phyloP scores from a whole-genome alignment of 306 rosid species.

The Gastrolobium bilobum region DNA sequence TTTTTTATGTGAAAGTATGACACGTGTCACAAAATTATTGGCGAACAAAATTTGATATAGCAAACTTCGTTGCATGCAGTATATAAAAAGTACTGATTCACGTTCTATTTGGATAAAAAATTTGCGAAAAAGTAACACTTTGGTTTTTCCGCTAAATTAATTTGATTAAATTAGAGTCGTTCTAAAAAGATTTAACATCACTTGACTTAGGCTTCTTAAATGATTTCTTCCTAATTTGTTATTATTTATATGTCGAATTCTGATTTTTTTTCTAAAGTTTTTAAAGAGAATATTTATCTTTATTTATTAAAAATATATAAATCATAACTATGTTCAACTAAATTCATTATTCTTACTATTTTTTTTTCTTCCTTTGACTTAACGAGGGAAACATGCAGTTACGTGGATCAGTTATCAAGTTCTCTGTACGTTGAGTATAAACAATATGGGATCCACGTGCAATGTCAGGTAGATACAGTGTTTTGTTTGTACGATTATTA shows the following conservation, averaged over 20 bases:
- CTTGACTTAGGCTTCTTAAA: neutral
- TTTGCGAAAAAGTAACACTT: too few relatives aligned
- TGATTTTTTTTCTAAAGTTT: neutral
- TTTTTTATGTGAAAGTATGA: too few relatives aligned
- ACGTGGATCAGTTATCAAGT: conserved; percentile 69
- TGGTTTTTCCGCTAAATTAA: too few relatives aligned
- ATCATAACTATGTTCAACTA: neutral
- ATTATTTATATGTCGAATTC: neutral
- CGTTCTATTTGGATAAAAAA: too few relatives aligned
- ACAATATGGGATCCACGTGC: conserved; percentile 74
- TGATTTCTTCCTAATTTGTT: neutral
- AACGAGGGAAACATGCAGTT: conserved; percentile 56
- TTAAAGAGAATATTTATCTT: neutral
- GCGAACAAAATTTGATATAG: too few relatives aligned
- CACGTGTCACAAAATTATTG: too few relatives aligned
- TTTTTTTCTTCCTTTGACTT: neutral
- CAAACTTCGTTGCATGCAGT: too few relatives aligned
- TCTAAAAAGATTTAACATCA: too few relatives aligned
- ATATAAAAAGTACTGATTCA: too few relatives aligned
- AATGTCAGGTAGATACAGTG: conserved; percentile 67
- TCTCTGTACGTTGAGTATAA: conserved; percentile 69
- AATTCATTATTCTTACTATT: neutral
- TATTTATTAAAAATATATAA: neutral
- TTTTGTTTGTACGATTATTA: neutral
- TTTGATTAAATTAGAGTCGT: too few relatives aligned